phyloP scores from a whole-genome alignment of 192 early-diverging fungal genomes.

The Rhizoclosmatium globosum region DNA sequence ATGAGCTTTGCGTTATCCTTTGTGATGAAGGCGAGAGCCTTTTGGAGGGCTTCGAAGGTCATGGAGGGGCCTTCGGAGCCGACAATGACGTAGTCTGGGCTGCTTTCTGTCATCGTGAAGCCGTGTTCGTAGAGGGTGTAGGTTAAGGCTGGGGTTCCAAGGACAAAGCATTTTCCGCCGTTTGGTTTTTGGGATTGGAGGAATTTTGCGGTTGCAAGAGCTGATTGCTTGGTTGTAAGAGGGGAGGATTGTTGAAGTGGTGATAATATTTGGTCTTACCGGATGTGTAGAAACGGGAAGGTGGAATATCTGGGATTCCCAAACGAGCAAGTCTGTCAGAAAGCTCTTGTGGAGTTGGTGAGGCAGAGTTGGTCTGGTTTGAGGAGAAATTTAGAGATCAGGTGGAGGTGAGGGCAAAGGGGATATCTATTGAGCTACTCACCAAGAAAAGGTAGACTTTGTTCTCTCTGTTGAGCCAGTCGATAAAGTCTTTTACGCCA shows the following conservation, averaged over 20 bases:
- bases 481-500: constrained; percentile 65
- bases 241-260: not conserved
- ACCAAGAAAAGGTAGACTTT: constrained; percentile 68
- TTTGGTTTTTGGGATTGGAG: constrained; percentile 58
- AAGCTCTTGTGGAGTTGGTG: constrained; percentile 67
- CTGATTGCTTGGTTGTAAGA: constrained; percentile 7
- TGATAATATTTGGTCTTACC: not conserved
- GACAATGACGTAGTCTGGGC: constrained; percentile 67
- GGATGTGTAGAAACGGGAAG: constrained; percentile 64
- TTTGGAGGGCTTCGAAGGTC: constrained; percentile 52
- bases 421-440: not conserved
- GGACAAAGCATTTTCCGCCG: constrained; percentile 50
- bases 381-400: not conserved
- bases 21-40: constrained; percentile 63
- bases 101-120: constrained; percentile 62
- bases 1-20: constrained; percentile 62
- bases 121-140: constrained; percentile 64
- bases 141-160: constrained; percentile 63
- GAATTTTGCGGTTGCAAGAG: constrained; percentile 63
- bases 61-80: constrained; percentile 58
- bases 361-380: constrained; percentile 65
- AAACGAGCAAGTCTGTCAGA: constrained; percentile 58
- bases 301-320: constrained; percentile 56
- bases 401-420: not conserved
- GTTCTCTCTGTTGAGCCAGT: constrained; percentile 57